Evolutionary conservation across 768 basidiomycete genomes (phyloP).

Genomic region (Cantharellus cinnabarinus): DNA sequence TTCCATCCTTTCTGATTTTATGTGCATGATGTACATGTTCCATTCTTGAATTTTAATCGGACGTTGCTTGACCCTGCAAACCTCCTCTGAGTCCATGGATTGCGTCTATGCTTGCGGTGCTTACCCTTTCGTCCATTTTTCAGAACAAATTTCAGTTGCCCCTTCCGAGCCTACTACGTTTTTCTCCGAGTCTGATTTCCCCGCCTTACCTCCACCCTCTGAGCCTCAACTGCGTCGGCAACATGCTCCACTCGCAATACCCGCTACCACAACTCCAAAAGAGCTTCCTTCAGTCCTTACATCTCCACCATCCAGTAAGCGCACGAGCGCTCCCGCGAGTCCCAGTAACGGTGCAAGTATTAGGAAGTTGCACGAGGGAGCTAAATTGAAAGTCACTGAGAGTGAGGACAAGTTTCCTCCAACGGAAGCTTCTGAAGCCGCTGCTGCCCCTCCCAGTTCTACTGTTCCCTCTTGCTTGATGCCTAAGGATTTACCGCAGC

Average conservation of each 20-base stretch:
- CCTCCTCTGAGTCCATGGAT: neutral
- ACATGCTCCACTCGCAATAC: conserved; percentile 3
- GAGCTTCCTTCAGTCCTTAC: neutral
- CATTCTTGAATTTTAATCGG: conserved; percentile 18
- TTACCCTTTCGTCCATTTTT: neutral
- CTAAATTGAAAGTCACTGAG: neutral
- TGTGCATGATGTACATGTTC: conserved; percentile 6
- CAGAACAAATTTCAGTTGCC: conserved; percentile 1
- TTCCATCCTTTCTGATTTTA: conserved; percentile 27
- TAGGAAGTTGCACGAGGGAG: neutral
- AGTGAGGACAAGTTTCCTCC: neutral
- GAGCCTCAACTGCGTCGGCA: neutral
- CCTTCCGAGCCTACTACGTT: conserved; percentile 19
- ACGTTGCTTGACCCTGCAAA: conserved; percentile 11
- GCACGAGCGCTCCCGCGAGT: neutral
- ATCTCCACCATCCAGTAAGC: neutral
- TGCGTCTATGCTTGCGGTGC: neutral
- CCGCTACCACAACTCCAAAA: neutral
- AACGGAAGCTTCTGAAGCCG: conserved; percentile 1
- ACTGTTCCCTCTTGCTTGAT: neutral
- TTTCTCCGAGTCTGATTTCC: conserved; percentile 42
- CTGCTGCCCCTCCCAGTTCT: neutral
- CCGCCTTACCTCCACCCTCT: conserved; percentile 30
- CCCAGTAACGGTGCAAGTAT: neutral
- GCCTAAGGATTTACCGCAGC: neutral